Evolutionary conservation across 768 basidiomycete species (phyloP).

Genomic region (Phaffia australis): DNA sequence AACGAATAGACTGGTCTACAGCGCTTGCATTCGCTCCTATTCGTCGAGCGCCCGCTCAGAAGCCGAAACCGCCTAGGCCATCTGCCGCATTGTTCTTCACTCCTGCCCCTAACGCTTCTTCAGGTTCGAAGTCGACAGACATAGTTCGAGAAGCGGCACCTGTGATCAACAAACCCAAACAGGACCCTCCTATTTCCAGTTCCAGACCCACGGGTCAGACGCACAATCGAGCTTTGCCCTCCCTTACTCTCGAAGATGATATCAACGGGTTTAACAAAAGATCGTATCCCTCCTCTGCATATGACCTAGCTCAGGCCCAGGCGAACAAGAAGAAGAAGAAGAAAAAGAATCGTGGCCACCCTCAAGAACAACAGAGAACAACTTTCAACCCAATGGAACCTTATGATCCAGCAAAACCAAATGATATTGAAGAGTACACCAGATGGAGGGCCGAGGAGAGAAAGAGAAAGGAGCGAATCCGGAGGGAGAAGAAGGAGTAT

Average conservation of each 20-base stretch:
- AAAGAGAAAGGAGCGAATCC: slow-evolving; percentile 43
- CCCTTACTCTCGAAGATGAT: slow-evolving; percentile 81
- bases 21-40: slow-evolving; percentile 79
- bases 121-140: slow-evolving; percentile 17
- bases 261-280: slow-evolving; percentile 59
- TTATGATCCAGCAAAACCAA: slow-evolving; percentile 73
- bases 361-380: not conserved
- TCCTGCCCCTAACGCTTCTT: slow-evolving; percentile 2
- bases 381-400: slow-evolving; percentile 19
- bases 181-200: not conserved
- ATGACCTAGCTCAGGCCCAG: slow-evolving; percentile 48
- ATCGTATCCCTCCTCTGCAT: slow-evolving; percentile 32
- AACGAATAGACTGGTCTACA: slow-evolving; percentile 64
- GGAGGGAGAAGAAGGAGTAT: slow-evolving; percentile 39
- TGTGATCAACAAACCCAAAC: not conserved
- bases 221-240: slow-evolving; percentile 44
- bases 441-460: slow-evolving; percentile 63
- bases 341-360: slow-evolving; percentile 8
- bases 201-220: not conserved
- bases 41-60: slow-evolving; percentile 50
- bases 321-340: slow-evolving; percentile 52
- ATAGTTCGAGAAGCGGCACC: slow-evolving; percentile 14
- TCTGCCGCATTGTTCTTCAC: slow-evolving; percentile 44
- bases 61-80: slow-evolving; percentile 49
- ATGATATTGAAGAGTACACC: slow-evolving; percentile 83